A percentile compares a stretch with the other conserved stretches of the same genome.
phyloP scores from a whole-genome alignment of 2,329 filamentous ascomycete species.

The Fusarium humuli region DNA sequence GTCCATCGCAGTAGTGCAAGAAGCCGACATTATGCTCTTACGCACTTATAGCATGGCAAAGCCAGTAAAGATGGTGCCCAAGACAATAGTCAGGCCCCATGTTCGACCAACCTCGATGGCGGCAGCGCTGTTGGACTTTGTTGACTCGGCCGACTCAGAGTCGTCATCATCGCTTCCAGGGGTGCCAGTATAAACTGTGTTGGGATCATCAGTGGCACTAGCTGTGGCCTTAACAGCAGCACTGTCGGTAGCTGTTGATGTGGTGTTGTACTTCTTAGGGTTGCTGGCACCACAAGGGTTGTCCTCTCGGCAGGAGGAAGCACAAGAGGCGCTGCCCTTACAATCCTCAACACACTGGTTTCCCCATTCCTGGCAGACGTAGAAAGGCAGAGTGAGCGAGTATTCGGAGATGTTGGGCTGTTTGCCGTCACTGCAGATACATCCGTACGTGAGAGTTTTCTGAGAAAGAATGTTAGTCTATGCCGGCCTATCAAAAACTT shows the following conservation, averaged over 20 bases:
- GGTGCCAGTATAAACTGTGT: conserved; percentile 51
- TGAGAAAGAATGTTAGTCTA: conserved; percentile 45
- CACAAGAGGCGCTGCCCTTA: conserved; percentile 66
- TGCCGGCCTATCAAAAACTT: conserved; percentile 27
- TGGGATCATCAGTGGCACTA: conserved; percentile 49
- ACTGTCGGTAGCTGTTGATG: conserved; percentile 54
- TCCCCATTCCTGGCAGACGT: conserved; percentile 78
- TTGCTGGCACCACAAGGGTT: conserved; percentile 78
- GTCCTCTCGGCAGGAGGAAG: conserved; percentile 70
- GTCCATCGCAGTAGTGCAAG: neutral
- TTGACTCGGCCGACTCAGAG: conserved; percentile 21
- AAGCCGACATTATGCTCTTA: neutral
- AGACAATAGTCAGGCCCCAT: conserved; percentile 54
- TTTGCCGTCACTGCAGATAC: conserved; percentile 75
- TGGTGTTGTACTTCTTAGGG: conserved; percentile 70
- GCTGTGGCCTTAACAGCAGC: conserved; percentile 56
- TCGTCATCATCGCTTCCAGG: conserved; percentile 24
- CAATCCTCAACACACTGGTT: conserved; percentile 74
- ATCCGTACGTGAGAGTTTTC: conserved; percentile 74
- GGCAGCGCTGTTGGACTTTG: conserved; percentile 44
- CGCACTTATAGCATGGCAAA: conserved; percentile 55
- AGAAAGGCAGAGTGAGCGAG: conserved; percentile 82
- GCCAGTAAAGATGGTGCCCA: conserved; percentile 55
- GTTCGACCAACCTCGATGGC: conserved; percentile 52
- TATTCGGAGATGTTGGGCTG: conserved; percentile 81